These are phyloP conservation scores for Buddleja alternifolia DNA, from an alignment of 257 asterid genomes.

Conservation along the genomic window DNA sequence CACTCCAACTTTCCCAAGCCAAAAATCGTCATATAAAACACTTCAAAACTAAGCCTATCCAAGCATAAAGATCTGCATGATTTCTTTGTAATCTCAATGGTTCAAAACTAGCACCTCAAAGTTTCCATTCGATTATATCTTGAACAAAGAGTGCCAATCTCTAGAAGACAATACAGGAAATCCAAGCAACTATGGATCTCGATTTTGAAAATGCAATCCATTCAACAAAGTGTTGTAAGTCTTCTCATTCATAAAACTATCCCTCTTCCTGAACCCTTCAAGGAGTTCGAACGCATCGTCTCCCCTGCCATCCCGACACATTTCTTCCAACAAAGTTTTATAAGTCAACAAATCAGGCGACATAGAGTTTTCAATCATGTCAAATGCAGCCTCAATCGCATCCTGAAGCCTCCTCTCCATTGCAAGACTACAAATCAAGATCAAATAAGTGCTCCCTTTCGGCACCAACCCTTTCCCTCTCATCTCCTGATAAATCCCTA, in stretches of 20 bases:
- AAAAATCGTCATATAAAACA: slow-evolving; percentile 5
- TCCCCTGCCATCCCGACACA: slow-evolving; percentile 87
- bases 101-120: slow-evolving; percentile 10
- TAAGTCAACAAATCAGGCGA: slow-evolving; percentile 82
- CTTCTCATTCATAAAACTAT: slow-evolving; percentile 78
- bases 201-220: slow-evolving; percentile 60
- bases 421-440: slow-evolving; percentile 78
- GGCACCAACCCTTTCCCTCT: slow-evolving; percentile 66
- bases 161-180: not conserved
- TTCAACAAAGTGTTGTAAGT: slow-evolving; percentile 63
- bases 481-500: slow-evolving; percentile 67
- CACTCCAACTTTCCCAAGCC: slow-evolving; percentile 1
- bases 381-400: slow-evolving; percentile 59
- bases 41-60: slow-evolving; percentile 15
- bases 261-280: slow-evolving; percentile 69
- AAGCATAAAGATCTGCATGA: not conserved
- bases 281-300: slow-evolving; percentile 72
- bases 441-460: slow-evolving; percentile 55
- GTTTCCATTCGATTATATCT: not conserved
- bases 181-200: slow-evolving; percentile 36
- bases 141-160: not conserved
- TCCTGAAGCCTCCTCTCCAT: slow-evolving; percentile 73
- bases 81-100: not conserved
- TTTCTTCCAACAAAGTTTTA: slow-evolving; percentile 78
- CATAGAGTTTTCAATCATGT: slow-evolving; percentile 64